A percentile compares a stretch with the other conserved stretches of the same genome.
phyloP scores from a whole-genome alignment of 2,329 filamentous ascomycete species.

The Cadophora malorum region DNA sequence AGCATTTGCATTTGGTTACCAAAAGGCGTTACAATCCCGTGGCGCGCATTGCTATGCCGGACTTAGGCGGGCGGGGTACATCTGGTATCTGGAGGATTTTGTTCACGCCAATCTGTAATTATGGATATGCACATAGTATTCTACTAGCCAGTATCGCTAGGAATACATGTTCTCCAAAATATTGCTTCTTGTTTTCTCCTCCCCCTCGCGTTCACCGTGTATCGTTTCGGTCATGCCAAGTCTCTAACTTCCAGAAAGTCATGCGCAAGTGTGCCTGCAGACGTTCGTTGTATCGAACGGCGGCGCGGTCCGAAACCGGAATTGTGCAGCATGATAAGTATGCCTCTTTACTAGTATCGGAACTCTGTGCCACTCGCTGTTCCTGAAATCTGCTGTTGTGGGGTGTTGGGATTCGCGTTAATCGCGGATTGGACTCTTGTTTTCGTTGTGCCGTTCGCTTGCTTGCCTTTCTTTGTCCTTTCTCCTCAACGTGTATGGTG shows the following conservation, averaged over 20 bases:
- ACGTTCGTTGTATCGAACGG: not conserved
- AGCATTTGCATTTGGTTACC: conserved; percentile 10
- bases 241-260: not conserved
- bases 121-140: conserved; percentile 12
- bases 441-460: conserved; percentile 3
- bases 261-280: conserved; percentile 7
- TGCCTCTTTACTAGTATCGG: not conserved
- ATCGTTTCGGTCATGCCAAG: not conserved
- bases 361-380: not conserved
- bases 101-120: conserved; percentile 14
- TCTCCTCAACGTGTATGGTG: not conserved
- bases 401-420: conserved; percentile 15
- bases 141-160: conserved; percentile 11
- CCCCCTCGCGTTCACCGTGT: not conserved
- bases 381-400: not conserved
- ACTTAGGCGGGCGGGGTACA: not conserved
- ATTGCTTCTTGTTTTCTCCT: not conserved
- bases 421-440: conserved; percentile 14
- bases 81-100: conserved; percentile 6
- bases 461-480: conserved; percentile 8
- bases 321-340: not conserved
- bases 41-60: not conserved
- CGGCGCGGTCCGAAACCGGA: conserved; percentile 9
- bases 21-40: conserved; percentile 17
- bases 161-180: conserved; percentile 1